Evolutionary conservation across 73 alveolate species (phyloP).

Genomic region (Paramecium octaurelia): DNA sequence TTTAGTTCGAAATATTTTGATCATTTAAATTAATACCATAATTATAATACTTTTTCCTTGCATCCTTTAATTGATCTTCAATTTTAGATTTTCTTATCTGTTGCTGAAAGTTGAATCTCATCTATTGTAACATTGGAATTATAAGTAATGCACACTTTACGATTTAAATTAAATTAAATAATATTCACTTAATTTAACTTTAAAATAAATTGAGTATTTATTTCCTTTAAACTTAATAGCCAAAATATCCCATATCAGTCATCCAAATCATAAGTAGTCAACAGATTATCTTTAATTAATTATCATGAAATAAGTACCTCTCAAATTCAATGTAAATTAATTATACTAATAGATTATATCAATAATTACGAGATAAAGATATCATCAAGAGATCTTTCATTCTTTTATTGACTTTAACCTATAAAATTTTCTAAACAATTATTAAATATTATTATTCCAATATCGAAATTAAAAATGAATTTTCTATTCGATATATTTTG

Average conservation of each 20-base stretch:
- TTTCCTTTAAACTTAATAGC: background rate
- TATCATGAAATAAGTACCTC: too few relatives aligned
- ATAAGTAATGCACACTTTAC: background rate
- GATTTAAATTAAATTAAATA: background rate
- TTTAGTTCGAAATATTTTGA: background rate
- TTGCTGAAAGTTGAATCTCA: background rate
- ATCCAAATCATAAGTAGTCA: too few relatives aligned
- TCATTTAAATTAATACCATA: background rate
- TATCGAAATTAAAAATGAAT: background rate
- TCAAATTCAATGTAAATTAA: too few relatives aligned
- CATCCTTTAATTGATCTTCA: background rate
- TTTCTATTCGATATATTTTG: too few relatives aligned
- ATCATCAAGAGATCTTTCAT: too few relatives aligned
- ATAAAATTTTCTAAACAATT: too few relatives aligned
- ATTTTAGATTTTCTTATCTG: background rate
- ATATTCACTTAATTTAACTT: background rate
- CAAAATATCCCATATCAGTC: background rate
- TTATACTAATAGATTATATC: too few relatives aligned
- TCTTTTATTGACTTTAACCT: too few relatives aligned
- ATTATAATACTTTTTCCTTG: background rate
- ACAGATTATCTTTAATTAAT: too few relatives aligned
- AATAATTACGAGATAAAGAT: too few relatives aligned
- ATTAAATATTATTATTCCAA: too few relatives aligned
- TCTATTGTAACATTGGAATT: background rate
- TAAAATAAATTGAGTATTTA: too few relatives aligned